phyloP scores from a whole-genome alignment of 352 stramenopile genomes.

The Globisporangium parvum region DNA sequence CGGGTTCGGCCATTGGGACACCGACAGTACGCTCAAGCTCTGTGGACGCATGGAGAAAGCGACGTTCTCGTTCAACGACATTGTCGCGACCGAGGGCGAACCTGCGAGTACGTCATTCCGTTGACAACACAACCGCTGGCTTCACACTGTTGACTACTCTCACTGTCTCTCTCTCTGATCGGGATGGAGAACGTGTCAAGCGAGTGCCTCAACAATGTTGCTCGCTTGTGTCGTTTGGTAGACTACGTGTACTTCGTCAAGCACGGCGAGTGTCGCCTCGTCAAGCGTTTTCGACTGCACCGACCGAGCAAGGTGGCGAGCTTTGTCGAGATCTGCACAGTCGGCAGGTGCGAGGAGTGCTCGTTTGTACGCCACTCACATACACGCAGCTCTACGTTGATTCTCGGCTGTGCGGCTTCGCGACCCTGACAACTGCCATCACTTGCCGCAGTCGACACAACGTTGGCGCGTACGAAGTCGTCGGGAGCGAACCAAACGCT shows the following conservation, averaged over 20 bases:
- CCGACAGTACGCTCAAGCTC: slow-evolving; percentile 46
- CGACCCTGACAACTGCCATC: too few relatives aligned
- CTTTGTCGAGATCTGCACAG: slow-evolving; percentile 50
- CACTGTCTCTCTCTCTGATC: neutral
- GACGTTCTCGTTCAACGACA: slow-evolving; percentile 57
- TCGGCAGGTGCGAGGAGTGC: slow-evolving; percentile 11
- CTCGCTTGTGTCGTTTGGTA: slow-evolving; percentile 2
- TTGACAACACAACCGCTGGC: too few relatives aligned
- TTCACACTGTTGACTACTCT: neutral
- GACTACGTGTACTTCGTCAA: slow-evolving; percentile 63
- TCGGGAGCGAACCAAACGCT: slow-evolving; percentile 28
- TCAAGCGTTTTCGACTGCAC: slow-evolving; percentile 37
- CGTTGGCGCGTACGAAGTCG: slow-evolving; percentile 55
- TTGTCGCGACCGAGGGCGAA: slow-evolving; percentile 47
- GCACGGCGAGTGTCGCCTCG: slow-evolving; percentile 53
- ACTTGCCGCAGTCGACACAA: slow-evolving; percentile 59
- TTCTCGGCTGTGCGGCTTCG: too few relatives aligned
- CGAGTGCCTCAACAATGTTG: neutral
- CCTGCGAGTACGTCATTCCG: slow-evolving; percentile 50
- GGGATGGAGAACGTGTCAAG: neutral
- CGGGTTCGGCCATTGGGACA: slow-evolving; percentile 59
- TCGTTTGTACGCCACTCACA: too few relatives aligned
- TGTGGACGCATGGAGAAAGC: slow-evolving; percentile 60
- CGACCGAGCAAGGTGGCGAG: slow-evolving; percentile 17
- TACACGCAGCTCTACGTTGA: too few relatives aligned